Evolutionary conservation across 495 filamentous ascomycete species (phyloP), one percentile per base, ranked within the genome.

Genomic region (Trichocladium antarcticum): DNA sequence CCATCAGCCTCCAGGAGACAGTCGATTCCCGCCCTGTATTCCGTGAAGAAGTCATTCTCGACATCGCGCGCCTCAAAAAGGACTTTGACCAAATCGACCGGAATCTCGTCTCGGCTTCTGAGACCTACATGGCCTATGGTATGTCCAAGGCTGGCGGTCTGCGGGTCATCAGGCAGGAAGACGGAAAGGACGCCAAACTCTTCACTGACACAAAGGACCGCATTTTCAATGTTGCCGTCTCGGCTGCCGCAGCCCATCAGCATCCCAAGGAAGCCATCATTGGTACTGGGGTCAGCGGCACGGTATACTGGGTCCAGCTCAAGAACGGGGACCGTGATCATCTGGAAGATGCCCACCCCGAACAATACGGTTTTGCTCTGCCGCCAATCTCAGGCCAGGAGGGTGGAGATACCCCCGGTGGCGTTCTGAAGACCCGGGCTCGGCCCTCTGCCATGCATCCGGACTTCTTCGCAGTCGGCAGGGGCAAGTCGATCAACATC

Each of bases 11-110:
- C 40, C 69, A 68, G 34, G 70, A 73, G n/a, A 62, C 65, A 12
- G 66, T 70, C n/a, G 66, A 68, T 27, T 47, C 66, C 29, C 74
- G 74, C 16, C 63, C 73, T n/a, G 61, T 70, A 11, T 78, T 83
- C 60, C 79, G 77, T 16, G 78, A 83, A 42, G 84, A 89, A 56
- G 70, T 77, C 6, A 76, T 93, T 42, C 82, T 92, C 64, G 83
- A 89, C 54, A 89, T 99, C 64, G 89, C 90, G 34, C 80, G 87
- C 35, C 74, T 96, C 45, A 94, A 94, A 72, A 96, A 97, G 67
- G 85, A 92, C 6, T 97, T 97, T 56, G 93, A 99, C 64, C 93
- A 97, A 64, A 79, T 93, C 41, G 93, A 99, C 61, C 85, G 93
- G 44, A 92, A 87, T 41, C 73, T 99, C 37, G 88, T 87, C 27